Evolutionary conservation across 2,329 filamentous ascomycete genomes (phyloP).

Genomic region (Talaromyces sp.): DNA sequence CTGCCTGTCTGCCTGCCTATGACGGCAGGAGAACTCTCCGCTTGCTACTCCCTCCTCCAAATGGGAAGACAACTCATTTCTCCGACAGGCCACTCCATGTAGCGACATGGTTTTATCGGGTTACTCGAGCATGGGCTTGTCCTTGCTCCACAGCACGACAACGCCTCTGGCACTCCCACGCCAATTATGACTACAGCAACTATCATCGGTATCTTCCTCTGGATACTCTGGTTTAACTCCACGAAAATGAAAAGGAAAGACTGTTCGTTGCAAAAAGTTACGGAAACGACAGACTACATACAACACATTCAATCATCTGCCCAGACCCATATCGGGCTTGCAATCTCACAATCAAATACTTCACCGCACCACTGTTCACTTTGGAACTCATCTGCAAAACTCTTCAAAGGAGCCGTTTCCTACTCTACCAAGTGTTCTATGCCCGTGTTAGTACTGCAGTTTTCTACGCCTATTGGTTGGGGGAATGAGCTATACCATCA

Average conservation of each 20-base stretch:
- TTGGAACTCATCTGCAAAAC: neutral
- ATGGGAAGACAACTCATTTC: neutral
- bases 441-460: neutral
- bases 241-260: neutral
- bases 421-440: neutral
- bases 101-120: neutral
- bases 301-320: neutral
- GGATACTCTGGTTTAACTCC: neutral
- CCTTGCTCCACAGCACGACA: neutral
- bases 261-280: neutral
- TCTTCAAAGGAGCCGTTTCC: neutral
- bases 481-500: neutral
- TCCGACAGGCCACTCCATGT: neutral
- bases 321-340: neutral
- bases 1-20: neutral
- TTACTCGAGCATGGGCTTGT: neutral
- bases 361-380: neutral
- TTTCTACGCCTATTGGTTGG: neutral
- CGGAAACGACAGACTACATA: neutral
- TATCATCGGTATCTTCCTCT: neutral
- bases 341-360: neutral
- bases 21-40: neutral
- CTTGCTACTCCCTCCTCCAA: neutral
- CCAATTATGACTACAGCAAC: neutral
- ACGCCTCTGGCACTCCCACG: neutral